A percentile compares a stretch with the other conserved stretches of the same genome.
phyloP scores from a whole-genome alignment of 2,329 filamentous ascomycete genomes.

The Aspergillus sp. region DNA sequence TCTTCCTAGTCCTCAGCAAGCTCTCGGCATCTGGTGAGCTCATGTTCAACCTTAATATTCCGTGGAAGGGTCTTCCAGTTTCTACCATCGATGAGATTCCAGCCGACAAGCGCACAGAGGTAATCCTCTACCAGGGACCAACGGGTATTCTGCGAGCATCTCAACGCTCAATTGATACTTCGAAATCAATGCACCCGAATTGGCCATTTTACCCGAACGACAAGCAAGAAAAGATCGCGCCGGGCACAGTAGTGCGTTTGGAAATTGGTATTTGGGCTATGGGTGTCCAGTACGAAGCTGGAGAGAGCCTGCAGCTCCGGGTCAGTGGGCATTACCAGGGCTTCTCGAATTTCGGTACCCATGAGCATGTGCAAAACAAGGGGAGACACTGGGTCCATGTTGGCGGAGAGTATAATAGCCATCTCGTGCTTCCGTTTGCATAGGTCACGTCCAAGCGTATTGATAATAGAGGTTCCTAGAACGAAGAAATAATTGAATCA shows the following conservation, averaged over 20 bases:
- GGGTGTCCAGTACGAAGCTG: slow-evolving; percentile 12
- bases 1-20: slow-evolving; percentile 17
- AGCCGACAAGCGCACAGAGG: slow-evolving; percentile 6
- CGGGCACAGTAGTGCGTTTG: slow-evolving; percentile 7
- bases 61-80: slow-evolving; percentile 9
- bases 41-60: slow-evolving; percentile 18
- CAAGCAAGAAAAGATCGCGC: not conserved
- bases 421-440: slow-evolving; percentile 10
- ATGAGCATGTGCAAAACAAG: slow-evolving; percentile 7
- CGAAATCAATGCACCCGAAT: slow-evolving; percentile 8
- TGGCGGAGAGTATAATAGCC: slow-evolving; percentile 7
- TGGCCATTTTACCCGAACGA: slow-evolving; percentile 10
- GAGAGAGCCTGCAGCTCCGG: slow-evolving; percentile 11
- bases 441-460: not conserved
- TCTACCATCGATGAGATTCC: slow-evolving; percentile 5
- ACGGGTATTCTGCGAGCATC: slow-evolving; percentile 10
- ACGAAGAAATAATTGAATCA: not conserved
- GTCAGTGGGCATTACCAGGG: slow-evolving; percentile 12
- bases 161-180: not conserved
- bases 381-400: slow-evolving; percentile 11
- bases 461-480: not conserved
- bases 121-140: slow-evolving; percentile 14
- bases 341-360: slow-evolving; percentile 9
- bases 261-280: slow-evolving; percentile 14
- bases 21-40: slow-evolving; percentile 11